phyloP scores from a whole-genome alignment of 345 rosid genomes.

The Bruguiera sexangula region DNA sequence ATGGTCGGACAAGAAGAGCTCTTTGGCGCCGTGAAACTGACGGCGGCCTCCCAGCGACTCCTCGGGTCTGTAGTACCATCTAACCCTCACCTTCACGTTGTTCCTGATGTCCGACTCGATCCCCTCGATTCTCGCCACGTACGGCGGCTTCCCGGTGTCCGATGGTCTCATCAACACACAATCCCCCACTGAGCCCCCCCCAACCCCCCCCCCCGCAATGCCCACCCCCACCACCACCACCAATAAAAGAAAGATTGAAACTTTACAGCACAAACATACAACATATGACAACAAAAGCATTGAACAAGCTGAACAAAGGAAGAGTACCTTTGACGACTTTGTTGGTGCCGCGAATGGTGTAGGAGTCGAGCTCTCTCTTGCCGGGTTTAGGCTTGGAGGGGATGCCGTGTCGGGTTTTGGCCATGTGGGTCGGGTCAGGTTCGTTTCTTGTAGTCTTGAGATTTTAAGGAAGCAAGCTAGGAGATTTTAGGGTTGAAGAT shows the following conservation, averaged over 20 bases:
- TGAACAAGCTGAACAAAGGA: background rate
- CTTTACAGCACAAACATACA: background rate
- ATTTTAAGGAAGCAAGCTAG: background rate
- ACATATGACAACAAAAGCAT: no score
- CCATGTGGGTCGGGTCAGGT: slow-evolving; percentile 38
- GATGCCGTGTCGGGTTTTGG: slow-evolving; percentile 72
- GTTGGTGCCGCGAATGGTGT: slow-evolving; percentile 62
- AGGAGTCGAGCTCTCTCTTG: slow-evolving; percentile 58
- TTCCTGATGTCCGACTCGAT: slow-evolving; percentile 64
- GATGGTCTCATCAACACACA: slow-evolving; percentile 85
- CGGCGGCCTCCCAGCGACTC: slow-evolving; percentile 88
- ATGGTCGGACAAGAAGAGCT: slow-evolving; percentile 87
- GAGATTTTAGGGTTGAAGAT: slow-evolving; percentile 7
- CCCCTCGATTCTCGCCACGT: slow-evolving; percentile 76
- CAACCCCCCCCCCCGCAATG: background rate
- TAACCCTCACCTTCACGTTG: slow-evolving; percentile 66
- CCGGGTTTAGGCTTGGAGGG: slow-evolving; percentile 42
- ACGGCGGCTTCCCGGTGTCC: slow-evolving; percentile 64
- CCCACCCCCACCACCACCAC: background rate
- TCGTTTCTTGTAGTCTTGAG: background rate
- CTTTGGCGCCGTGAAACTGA: slow-evolving; percentile 87
- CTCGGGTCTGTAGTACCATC: slow-evolving; percentile 91
- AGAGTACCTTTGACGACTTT: slow-evolving; percentile 56
- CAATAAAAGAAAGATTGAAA: background rate
- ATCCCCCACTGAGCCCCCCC: slow-evolving; percentile 47